Percentiles rank a stretch among this genome's conserved stretches.
Conservation (phyloP, 2,329 filamentous ascomycete genomes). For the Xenosphaeropsis pyriputrescens region DNA sequence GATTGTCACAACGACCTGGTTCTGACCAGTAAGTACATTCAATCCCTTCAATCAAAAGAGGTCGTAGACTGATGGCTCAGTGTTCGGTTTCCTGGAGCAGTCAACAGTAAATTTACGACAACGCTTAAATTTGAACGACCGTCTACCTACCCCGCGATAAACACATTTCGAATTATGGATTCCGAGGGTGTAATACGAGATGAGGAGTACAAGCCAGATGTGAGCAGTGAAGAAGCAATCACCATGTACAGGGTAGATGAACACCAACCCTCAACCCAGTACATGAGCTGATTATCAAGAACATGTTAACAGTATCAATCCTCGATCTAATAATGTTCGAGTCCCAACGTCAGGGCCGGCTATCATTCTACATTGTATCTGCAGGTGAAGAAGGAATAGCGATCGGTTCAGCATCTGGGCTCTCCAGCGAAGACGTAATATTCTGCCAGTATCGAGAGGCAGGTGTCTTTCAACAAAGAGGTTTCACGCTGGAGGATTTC, state of each 20-base stretch:
- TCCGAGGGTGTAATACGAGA: constrained; percentile 79
- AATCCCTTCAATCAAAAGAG: no score
- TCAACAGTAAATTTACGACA: constrained; percentile 85
- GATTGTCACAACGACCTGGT: neutral
- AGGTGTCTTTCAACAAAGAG: constrained; percentile 79
- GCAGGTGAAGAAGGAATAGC: constrained; percentile 60
- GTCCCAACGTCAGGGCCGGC: constrained; percentile 61
- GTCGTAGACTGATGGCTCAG: neutral
- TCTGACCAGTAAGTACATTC: neutral
- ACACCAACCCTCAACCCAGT: neutral
- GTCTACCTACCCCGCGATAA: constrained; percentile 57
- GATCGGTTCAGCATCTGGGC: constrained; percentile 72
- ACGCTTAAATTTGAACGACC: constrained; percentile 65
- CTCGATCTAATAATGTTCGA: constrained; percentile 99
- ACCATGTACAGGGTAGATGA: constrained; percentile 31
- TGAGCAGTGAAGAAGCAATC: constrained; percentile 45
- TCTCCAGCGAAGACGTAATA: constrained; percentile 74
- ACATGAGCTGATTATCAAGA: constrained; percentile 18
- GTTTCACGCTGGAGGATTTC: constrained; percentile 76
- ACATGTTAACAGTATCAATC: constrained; percentile 58
- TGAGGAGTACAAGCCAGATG: constrained; percentile 44
- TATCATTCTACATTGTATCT: constrained; percentile 74
- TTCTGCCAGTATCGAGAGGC: constrained; percentile 94
- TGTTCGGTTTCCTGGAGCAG: constrained; percentile 66
- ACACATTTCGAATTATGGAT: constrained; percentile 85